phyloP scores from a whole-genome alignment of 2,329 filamentous ascomycete species.

The Monilinia aucupariae region DNA sequence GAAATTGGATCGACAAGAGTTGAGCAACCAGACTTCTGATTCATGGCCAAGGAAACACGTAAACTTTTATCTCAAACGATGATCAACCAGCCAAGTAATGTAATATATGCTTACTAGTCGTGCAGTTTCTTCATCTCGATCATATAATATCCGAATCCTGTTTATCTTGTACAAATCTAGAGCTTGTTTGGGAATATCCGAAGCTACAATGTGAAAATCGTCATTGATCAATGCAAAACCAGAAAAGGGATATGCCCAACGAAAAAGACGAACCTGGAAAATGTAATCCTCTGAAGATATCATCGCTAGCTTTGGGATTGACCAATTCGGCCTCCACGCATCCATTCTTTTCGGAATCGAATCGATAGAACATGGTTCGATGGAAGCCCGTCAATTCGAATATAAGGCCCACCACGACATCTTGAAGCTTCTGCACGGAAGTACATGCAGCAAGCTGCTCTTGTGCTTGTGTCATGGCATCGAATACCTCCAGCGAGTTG shows the following conservation, averaged over 20 bases:
- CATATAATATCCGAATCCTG: constrained; percentile 81
- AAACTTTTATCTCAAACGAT: too few relatives aligned
- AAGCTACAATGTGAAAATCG: constrained; percentile 43
- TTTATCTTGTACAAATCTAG: constrained; percentile 87
- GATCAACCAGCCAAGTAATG: not conserved
- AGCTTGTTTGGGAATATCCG: constrained; percentile 80
- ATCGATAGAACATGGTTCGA: constrained; percentile 89
- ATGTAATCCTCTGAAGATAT: constrained; percentile 80
- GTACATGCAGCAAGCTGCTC: constrained; percentile 73
- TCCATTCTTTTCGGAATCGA: constrained; percentile 49
- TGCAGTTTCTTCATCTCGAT: constrained; percentile 73
- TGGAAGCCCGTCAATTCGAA: constrained; percentile 90
- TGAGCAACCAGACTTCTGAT: not conserved
- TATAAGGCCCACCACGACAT: constrained; percentile 76
- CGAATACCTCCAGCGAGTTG: constrained; percentile 77
- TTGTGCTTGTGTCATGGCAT: constrained; percentile 86
- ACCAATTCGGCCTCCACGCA: constrained; percentile 83
- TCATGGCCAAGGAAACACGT: not conserved
- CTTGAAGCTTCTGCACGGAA: constrained; percentile 67
- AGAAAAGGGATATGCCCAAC: too few relatives aligned
- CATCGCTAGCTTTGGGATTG: constrained; percentile 72
- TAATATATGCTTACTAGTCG: constrained; percentile 45
- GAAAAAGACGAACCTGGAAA: constrained; percentile 50
- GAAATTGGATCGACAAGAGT: not conserved
- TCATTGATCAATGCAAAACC: not conserved